Conservation (phyloP, 2,329 filamentous ascomycete species). For the Stemphylium vesicarium region DNA sequence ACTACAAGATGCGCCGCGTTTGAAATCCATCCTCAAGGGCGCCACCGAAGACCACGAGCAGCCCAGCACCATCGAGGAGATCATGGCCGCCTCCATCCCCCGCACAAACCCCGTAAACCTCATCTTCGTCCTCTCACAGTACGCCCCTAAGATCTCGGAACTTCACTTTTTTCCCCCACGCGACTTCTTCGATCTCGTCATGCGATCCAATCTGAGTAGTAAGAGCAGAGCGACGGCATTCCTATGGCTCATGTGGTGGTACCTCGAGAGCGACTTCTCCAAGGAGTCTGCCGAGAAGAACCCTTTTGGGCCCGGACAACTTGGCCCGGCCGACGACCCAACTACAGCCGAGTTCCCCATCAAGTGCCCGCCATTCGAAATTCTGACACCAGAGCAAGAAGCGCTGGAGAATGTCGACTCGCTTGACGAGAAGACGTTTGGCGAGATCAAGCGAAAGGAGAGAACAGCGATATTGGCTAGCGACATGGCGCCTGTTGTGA, state of each 20-base stretch:
- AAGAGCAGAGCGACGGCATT: conserved; percentile 85
- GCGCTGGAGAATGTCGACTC: conserved; percentile 77
- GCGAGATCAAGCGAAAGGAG: conserved; percentile 74
- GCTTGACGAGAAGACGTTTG: conserved; percentile 71
- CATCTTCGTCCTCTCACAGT: conserved; percentile 91
- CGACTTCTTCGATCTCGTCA: conserved; percentile 96
- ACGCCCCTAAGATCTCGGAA: conserved; percentile 89
- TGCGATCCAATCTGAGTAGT: conserved; percentile 85
- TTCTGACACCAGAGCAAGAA: conserved; percentile 70
- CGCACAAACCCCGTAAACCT: conserved; percentile 96
- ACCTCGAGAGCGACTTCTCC: conserved; percentile 93
- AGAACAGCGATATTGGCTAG: conserved; percentile 74
- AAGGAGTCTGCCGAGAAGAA: conserved; percentile 87
- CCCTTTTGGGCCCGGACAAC: conserved; percentile 74
- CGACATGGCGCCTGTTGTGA: conserved; percentile 72
- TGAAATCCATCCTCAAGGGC: conserved; percentile 97
- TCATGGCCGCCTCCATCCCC: conserved; percentile 72
- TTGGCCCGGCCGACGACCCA: conserved; percentile 42
- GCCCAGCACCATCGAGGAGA: conserved; percentile 81
- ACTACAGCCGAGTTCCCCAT: conserved; percentile 55
- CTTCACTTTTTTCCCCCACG: conserved; percentile 83
- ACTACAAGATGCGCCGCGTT: conserved; percentile 89
- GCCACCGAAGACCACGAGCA: conserved; percentile 91
- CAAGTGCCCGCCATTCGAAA: conserved; percentile 69
- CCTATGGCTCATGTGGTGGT: conserved; percentile 99